A percentile compares a stretch with the other conserved stretches of the same genome.
phyloP scores from a whole-genome alignment of 208 protist genomes.

The Jaenimonas drosophilae region DNA sequence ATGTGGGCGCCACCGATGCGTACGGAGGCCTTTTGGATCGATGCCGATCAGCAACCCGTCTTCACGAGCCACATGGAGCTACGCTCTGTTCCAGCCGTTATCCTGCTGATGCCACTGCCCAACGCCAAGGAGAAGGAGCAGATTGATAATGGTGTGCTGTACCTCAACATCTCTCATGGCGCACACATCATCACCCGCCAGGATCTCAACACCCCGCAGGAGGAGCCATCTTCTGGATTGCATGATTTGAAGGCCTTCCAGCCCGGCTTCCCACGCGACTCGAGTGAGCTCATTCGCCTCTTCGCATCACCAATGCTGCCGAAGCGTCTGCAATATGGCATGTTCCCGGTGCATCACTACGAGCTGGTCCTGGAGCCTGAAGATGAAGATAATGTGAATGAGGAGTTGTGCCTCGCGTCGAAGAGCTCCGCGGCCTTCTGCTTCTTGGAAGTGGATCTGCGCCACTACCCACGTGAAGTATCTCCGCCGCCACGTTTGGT shows the following conservation, averaged over 20 bases:
- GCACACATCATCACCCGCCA: conserved; percentile 20
- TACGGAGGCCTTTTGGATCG: conserved; percentile 27
- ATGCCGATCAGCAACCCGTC: conserved; percentile 23
- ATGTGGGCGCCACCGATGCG: conserved; percentile 8
- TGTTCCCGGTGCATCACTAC: conserved; percentile 4
- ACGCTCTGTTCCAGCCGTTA: conserved; percentile 19
- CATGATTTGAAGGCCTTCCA: conserved; percentile 7
- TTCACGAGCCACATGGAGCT: conserved; percentile 14
- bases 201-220: conserved; percentile 12
- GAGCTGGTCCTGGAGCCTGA: too few relatives aligned
- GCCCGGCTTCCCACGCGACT: conserved; percentile 19
- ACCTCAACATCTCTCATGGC: conserved; percentile 9
- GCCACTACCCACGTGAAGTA: too few relatives aligned
- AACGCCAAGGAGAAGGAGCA: conserved; percentile 3
- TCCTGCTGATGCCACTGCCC: conserved; percentile 11
- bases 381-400: too few relatives aligned
- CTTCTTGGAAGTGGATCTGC: too few relatives aligned
- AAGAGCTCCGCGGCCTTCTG: too few relatives aligned
- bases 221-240: background rate
- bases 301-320: conserved; percentile 13
- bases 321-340: conserved; percentile 3
- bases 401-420: too few relatives aligned
- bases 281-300: conserved; percentile 24
- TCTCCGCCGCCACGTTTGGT: too few relatives aligned
- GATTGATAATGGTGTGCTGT: background rate